Base-by-base conservation (phyloP, 495 filamentous ascomycete species). In the Podospora bellae-mahoneyi region DNA sequence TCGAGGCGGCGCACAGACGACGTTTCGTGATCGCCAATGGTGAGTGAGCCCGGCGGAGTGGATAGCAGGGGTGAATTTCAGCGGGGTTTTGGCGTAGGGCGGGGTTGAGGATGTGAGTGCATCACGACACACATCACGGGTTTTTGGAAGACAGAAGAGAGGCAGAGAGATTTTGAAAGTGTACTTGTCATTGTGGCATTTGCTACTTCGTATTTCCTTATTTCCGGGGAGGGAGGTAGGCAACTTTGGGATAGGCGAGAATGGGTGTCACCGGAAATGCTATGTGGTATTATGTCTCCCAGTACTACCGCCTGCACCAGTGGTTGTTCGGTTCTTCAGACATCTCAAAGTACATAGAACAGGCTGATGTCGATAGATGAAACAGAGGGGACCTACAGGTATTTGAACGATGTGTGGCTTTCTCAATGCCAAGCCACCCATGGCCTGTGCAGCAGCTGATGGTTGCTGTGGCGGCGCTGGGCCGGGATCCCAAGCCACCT, bases 61-160 rank as follows among this genome's bases (percentile, higher is more conserved):
- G 18, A 28, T 61, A 18, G n/a, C 61, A 63, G 61, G 61, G 61
- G 26, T 59, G 56, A 63, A 48, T 4, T 18, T 53, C 16, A 63
- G 27, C 15, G 30, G 9, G 32, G 20, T 9, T 39, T 26, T 2
- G 61, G 2, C 5, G 5, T 28, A 28, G 7, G 26, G 59, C 3
- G 20, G 20, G 20, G 59, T 61, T 32, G 34, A 1, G 10, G 34
- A 39, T 39, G 34, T 39, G 34, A 39, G 34, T 39, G 39, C 15
- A 13, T 48, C 39, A 48, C 39, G 15, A 48, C 39, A 48, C 15
- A 13, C 15, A 48, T 48, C 39, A 48, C 39, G 39, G 39, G 39
- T 32, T 32, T 62, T 28, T 48, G 39, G 39, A 48, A 48, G 39
- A 48, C 39, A 48, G 39, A 48, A 48, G 39, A 48, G 39, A 10